Conservation (phyloP, 768 basidiomycete species). For the Collybiopsis confluens region DNA sequence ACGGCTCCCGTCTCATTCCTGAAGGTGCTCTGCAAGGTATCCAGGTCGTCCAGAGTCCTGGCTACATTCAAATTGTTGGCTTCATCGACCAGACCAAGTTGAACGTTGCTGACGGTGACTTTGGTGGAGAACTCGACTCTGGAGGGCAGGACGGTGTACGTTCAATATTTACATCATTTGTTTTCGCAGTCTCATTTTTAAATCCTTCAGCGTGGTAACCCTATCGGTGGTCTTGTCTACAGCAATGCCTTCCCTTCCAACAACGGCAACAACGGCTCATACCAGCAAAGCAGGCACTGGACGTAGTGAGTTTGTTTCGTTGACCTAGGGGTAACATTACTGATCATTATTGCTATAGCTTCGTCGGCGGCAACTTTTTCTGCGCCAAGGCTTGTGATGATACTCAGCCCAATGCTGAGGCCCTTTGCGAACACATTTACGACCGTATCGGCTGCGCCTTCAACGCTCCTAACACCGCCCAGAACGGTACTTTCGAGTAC, state of each 20-base stretch:
- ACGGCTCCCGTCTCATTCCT: conserved; percentile 63
- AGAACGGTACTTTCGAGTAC: conserved; percentile 39
- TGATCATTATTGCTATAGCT: conserved; percentile 25
- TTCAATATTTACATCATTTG: conserved; percentile 4
- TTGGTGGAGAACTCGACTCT: conserved; percentile 69
- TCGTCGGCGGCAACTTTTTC: conserved; percentile 45
- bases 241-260: conserved; percentile 36
- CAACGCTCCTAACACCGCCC: conserved; percentile 48
- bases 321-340: background rate
- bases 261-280: conserved; percentile 29
- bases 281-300: conserved; percentile 47
- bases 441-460: conserved; percentile 53
- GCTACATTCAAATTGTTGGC: conserved; percentile 54
- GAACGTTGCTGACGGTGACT: conserved; percentile 44
- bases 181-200: too few species aligned
- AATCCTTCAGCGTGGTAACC: conserved; percentile 47
- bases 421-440: conserved; percentile 32
- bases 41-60: conserved; percentile 49
- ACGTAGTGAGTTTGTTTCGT: conserved; percentile 29
- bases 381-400: conserved; percentile 58
- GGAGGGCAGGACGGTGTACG: conserved; percentile 55
- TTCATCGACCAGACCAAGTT: conserved; percentile 52
- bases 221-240: conserved; percentile 51
- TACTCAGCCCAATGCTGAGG: conserved; percentile 30
- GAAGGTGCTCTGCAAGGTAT: conserved; percentile 50